Evolutionary conservation across 768 basidiomycete genomes (phyloP), one percentile per base, ranked within the genome.

Genomic region (Mycena rosella): DNA sequence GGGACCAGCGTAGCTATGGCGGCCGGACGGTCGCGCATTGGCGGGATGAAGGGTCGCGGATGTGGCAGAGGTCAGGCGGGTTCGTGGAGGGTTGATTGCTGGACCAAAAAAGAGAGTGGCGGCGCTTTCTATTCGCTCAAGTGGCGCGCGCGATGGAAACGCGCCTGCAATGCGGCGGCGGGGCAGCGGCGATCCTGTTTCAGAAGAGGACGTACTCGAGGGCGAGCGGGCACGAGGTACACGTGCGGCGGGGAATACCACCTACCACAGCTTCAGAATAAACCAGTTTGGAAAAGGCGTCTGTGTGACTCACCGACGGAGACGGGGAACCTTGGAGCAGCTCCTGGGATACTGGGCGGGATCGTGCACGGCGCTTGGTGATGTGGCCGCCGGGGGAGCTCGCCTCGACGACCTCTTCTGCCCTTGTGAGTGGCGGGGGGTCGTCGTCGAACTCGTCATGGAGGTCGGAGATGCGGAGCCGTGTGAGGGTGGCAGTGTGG

Each of bases 301-400:
- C 15, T 30, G 30, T 27, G 42, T 63, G 65, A 78, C 81, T 73
- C 76, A 84, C 84, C 47, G n/a, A n/a, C n/a, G 83, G 83, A 42
- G 88, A 86, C 34, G 82, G 81, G 18, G 82, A 80, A 60, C 84
- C 85, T 75, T 89, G 85, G 20, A 88, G 81, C 51, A 92, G 78
- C 74, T 92, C 91, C 29, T 85, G 77, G 22, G 92, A 93, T 17
- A 93, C 82, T 2, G 91, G 92, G 57, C 92, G 84, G 29, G 91
- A 88, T 14, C 91, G 88, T 1, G 92, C 92, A 14, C 92, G 87
- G 62, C 92, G 85, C 77, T 94, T 94, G 42, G 83, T 86, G 62
- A 94, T 81, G 77, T 93, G 92, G 0, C 92, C 92, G 15, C 91
- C 91, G 3, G 92, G 92, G 0, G 92, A 94, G 64, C 93, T 83